Base-by-base conservation (phyloP, 2,329 filamentous ascomycete genomes). In the Colletotrichum echinochloae region DNA sequence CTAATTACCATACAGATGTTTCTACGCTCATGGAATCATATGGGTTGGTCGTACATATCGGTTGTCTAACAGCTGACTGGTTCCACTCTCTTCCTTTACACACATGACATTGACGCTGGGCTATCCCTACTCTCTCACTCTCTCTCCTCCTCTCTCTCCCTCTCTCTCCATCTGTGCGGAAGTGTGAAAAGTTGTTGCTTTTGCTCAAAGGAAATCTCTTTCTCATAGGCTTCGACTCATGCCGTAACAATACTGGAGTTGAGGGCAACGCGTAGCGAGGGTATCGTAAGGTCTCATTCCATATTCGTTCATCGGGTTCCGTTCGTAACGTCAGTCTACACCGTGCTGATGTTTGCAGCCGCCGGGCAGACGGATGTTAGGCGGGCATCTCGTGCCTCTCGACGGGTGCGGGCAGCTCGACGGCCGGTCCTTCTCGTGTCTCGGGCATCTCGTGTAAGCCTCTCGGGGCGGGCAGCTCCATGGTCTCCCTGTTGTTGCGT, bases 241-340 rank as follows among this genome's bases (percentile, higher is more conserved):
- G 52, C 7, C 46, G 44, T 67, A 51, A 52, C 18, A 48, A 59
- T 68, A 57, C 68, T 61, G 39, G 9, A 62, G 59, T 46, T 57
- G 41, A 57, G 35, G 20, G 49, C 52, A 28, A 6, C 57, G 64
- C 64, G 57, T 54, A 68, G 68, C 68, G 68, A 71, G 68, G 68
- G 68, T 71, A 71, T 71, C 68, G 64, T 71, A 59, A 37, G 55
- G 49, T 54, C 41, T 67, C 26, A 46, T 71, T 67, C 56, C 64
- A 67, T 28, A 60, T 49, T 65, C 68, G 57, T 56, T 65, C 64
- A 52, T 71, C 52, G 54, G 28, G 28, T 51, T 51, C 33, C 33
- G 12, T 39, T 28, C 20, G 3, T 23, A 35, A 48, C 57, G 35
- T 39, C 35, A 12, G 48, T 46, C 26, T 30, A n/a, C 20, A 44